A percentile compares a stretch with the other conserved stretches of the same genome.
Evolutionary conservation across 1,284 basidiomycete genomes (phyloP).

Genomic region (Ustilago hordei): DNA sequence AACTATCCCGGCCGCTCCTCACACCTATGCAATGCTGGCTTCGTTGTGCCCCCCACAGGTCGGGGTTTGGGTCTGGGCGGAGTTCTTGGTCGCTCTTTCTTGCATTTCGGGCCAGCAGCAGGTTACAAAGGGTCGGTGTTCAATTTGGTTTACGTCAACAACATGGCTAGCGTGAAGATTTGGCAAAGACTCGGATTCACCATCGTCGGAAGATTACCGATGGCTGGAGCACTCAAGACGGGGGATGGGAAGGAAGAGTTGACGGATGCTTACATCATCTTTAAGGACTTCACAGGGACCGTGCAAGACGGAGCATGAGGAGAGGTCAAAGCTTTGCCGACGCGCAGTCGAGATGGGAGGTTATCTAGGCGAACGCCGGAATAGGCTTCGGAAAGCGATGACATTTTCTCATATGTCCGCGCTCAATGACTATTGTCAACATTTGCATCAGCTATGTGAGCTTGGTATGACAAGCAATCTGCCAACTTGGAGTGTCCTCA

Average conservation of each 20-base stretch:
- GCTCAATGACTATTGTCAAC: background rate
- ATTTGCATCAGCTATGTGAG: background rate
- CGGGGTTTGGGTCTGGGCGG: slow-evolving; percentile 80
- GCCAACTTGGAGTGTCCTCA: too few relatives aligned
- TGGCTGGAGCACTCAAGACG: slow-evolving; percentile 81
- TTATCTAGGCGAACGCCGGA: background rate
- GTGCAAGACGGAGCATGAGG: slow-evolving; percentile 18
- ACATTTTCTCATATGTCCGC: background rate
- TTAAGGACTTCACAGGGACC: slow-evolving; percentile 77
- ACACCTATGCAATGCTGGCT: slow-evolving; percentile 91
- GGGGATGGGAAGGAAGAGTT: slow-evolving; percentile 77
- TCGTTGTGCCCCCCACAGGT: slow-evolving; percentile 80
- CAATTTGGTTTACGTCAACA: slow-evolving; percentile 91
- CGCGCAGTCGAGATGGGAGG: slow-evolving; percentile 19
- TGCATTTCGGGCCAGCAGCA: slow-evolving; percentile 76
- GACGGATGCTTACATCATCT: slow-evolving; percentile 86
- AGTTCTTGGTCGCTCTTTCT: slow-evolving; percentile 81
- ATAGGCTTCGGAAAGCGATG: background rate
- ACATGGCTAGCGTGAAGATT: slow-evolving; percentile 78
- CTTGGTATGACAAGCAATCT: too few relatives aligned
- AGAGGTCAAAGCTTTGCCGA: slow-evolving; percentile 16
- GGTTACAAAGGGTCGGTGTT: slow-evolving; percentile 90
- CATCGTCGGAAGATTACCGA: slow-evolving; percentile 84
- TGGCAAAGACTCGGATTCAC: slow-evolving; percentile 89
- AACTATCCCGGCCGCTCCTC: slow-evolving; percentile 79